These are phyloP conservation scores for Ricinus communis DNA, from an alignment of 345 rosid species.

Conservation along the genomic window DNA sequence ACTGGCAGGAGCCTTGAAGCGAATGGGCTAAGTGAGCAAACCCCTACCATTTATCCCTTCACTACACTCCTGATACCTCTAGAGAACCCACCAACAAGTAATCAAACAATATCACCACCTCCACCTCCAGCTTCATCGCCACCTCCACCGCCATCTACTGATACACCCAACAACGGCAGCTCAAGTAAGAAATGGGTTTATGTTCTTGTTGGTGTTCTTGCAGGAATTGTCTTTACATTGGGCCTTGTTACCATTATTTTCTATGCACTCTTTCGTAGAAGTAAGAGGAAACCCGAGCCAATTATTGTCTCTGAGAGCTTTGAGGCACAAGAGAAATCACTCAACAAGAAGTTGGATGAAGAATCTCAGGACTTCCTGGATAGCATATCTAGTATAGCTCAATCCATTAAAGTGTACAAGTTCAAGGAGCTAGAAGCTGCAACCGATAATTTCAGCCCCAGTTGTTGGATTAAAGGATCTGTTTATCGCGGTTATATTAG, in stretches of 20 bases:
- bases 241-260: slow-evolving; percentile 32
- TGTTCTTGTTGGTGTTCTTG: slow-evolving; percentile 44
- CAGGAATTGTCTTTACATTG: slow-evolving; percentile 40
- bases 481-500: slow-evolving; percentile 60
- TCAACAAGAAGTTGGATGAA: slow-evolving; percentile 38
- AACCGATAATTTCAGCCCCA: slow-evolving; percentile 59
- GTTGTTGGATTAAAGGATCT: slow-evolving; percentile 50
- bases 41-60: slow-evolving; percentile 17
- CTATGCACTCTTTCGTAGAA: slow-evolving; percentile 26
- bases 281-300: slow-evolving; percentile 26
- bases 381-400: slow-evolving; percentile 47
- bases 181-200: slow-evolving; percentile 59
- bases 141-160: slow-evolving; percentile 24
- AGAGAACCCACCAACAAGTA: slow-evolving; percentile 31
- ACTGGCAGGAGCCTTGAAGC: slow-evolving; percentile 30
- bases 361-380: slow-evolving; percentile 43
- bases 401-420: slow-evolving; percentile 57
- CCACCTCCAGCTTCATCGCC: slow-evolving; percentile 24
- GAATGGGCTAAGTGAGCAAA: slow-evolving; percentile 17
- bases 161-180: slow-evolving; percentile 29
- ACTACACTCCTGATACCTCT: slow-evolving; percentile 38
- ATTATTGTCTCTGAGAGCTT: slow-evolving; percentile 27
- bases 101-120: slow-evolving; percentile 32
- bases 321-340: slow-evolving; percentile 37
- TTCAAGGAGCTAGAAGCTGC: slow-evolving; percentile 59